These are phyloP conservation scores for Thermothielavioides terrestris DNA, from an alignment of 495 filamentous ascomycete species.

Conservation along the genomic window DNA sequence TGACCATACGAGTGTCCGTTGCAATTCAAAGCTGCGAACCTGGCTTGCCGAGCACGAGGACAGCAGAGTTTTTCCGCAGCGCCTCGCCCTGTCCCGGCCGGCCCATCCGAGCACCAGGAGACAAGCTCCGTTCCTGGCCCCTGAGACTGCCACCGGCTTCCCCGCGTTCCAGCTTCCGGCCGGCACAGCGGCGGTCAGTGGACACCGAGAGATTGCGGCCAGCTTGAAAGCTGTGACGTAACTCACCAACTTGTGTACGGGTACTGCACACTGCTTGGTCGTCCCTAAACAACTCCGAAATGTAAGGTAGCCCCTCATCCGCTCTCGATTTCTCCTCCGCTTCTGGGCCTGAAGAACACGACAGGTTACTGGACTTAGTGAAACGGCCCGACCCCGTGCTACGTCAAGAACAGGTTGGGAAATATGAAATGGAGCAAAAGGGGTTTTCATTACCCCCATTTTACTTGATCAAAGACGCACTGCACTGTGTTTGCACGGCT, in stretches of 20 bases:
- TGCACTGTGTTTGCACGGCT: conserved; percentile 5
- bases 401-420: conserved; percentile 12
- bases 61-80: conserved; percentile 21
- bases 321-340: background rate
- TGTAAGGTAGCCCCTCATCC: background rate
- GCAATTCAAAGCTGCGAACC: background rate
- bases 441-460: conserved; percentile 34
- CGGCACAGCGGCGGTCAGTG: conserved; percentile 19
- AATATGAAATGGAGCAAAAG: background rate
- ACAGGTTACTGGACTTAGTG: conserved; percentile 7
- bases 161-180: conserved; percentile 6
- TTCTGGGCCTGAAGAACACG: background rate
- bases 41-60: conserved; percentile 24
- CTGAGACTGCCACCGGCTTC: background rate
- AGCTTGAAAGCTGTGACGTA: background rate
- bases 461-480: conserved; percentile 31
- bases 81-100: background rate
- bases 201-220: too few relatives aligned
- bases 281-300: background rate
- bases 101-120: conserved; percentile 4
- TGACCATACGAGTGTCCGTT: conserved; percentile 11
- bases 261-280: too few relatives aligned
- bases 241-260: too few relatives aligned
- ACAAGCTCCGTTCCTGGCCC: background rate
- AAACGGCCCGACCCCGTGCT: conserved; percentile 16